Evolutionary conservation across 75 land plant species (phyloP).

Genomic region (Selaginella moellendorffii): DNA sequence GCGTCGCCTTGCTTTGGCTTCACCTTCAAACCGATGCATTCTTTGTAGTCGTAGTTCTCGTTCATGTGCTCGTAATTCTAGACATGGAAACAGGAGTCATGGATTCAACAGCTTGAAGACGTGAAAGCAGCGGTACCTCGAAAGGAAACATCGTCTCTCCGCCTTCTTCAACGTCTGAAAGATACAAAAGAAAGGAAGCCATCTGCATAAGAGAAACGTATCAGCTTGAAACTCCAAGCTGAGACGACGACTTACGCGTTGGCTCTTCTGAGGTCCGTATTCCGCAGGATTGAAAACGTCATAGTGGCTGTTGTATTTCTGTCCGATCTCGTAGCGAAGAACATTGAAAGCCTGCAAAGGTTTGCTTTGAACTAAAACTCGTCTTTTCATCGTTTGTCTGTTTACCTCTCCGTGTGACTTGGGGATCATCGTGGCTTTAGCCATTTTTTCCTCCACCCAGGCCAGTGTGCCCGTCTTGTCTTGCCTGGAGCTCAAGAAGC

Average conservation of each 20-base stretch:
- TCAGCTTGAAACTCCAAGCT: background rate
- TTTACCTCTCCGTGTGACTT: conserved; percentile 71
- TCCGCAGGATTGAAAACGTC: conserved; percentile 7
- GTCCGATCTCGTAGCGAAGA: background rate
- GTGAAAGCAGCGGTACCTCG: background rate
- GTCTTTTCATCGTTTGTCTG: too few species aligned
- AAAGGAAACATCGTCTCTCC: conserved; percentile 7
- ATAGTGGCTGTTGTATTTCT: conserved; percentile 7
- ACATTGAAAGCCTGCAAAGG: conserved; percentile 7
- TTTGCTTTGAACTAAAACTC: too few species aligned
- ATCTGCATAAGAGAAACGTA: background rate
- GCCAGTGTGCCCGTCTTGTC: conserved; percentile 55
- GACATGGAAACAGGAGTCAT: background rate
- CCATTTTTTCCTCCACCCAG: conserved; percentile 70
- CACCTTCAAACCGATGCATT: conserved; percentile 6
- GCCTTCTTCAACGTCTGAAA: conserved; percentile 1
- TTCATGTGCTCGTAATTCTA: conserved; percentile 1
- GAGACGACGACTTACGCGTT: background rate
- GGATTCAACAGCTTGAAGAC: background rate
- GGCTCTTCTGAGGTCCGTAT: conserved; percentile 9
- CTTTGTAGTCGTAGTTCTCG: background rate
- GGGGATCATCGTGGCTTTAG: conserved; percentile 77
- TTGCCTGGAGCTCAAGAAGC: conserved; percentile 53
- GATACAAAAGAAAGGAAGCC: conserved; percentile 6
- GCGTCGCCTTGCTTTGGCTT: conserved; percentile 2